A percentile compares a stretch with the other conserved stretches of the same genome.
These are phyloP conservation scores for Penicillium simplicissimum DNA, from an alignment of 495 filamentous ascomycete genomes.

Conservation along the genomic window DNA sequence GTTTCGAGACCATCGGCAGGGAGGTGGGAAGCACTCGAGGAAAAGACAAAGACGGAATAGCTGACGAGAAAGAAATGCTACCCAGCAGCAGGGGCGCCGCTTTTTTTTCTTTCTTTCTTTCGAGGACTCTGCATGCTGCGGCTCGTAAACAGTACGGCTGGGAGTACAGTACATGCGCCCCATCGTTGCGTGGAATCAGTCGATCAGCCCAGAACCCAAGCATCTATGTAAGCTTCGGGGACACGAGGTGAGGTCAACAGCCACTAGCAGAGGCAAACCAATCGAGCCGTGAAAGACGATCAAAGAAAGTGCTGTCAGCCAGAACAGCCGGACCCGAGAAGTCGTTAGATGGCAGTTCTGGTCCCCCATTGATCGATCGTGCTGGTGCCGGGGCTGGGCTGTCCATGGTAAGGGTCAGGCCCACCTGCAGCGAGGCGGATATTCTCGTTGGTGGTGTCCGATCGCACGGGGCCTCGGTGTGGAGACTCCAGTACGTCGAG, in stretches of 20 bases:
- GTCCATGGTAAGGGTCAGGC: neutral
- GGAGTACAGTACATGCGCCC: neutral
- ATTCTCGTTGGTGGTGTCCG: neutral
- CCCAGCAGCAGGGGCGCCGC: conserved; percentile 8
- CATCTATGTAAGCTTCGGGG: neutral
- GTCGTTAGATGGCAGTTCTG: neutral
- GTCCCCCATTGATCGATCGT: neutral
- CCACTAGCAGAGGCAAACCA: neutral
- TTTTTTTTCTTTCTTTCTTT: neutral
- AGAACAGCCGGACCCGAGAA: neutral
- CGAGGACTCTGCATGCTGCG: neutral
- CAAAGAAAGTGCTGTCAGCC: neutral
- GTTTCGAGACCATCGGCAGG: neutral
- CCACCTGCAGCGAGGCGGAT: neutral
- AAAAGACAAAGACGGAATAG: neutral
- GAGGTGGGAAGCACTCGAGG: neutral
- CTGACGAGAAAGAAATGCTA: neutral
- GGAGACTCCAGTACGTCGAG: neutral
- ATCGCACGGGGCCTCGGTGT: neutral
- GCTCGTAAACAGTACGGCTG: conserved; percentile 3
- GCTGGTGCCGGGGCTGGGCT: neutral
- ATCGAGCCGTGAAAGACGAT: neutral
- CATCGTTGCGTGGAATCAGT: neutral
- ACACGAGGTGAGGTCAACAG: neutral
- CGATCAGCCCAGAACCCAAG: neutral